Conservation (phyloP, 768 basidiomycete species). For the Kwoniella dendrophila region DNA sequence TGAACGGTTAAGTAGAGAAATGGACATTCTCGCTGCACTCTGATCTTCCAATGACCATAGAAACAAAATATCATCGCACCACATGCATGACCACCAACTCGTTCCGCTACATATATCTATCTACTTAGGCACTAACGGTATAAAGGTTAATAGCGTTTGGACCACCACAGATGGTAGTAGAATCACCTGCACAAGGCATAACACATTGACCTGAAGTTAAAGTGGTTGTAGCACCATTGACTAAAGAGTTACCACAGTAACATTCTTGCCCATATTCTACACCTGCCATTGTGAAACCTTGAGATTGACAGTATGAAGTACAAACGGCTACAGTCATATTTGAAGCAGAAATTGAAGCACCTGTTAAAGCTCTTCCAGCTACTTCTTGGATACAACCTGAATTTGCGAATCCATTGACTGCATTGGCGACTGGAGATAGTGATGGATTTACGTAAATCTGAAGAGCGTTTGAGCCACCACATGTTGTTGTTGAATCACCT, state of each 20-base stretch:
- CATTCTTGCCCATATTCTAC: conserved; percentile 43
- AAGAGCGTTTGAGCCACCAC: conserved; percentile 34
- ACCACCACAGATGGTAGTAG: conserved; percentile 20
- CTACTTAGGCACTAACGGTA: background rate
- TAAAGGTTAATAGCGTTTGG: conserved; percentile 26
- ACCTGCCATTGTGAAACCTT: conserved; percentile 40
- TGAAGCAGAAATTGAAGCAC: conserved; percentile 26
- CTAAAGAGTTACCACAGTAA: conserved; percentile 40
- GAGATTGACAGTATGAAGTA: conserved; percentile 31
- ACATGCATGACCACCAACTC: too few species aligned
- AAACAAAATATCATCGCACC: too few species aligned
- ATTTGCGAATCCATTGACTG: conserved; percentile 19
- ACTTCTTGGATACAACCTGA: conserved; percentile 39
- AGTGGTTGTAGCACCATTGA: conserved; percentile 31
- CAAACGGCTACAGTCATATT: conserved; percentile 41
- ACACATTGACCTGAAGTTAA: conserved; percentile 27
- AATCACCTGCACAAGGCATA: conserved; percentile 45
- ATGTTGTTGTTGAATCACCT: conserved; percentile 33
- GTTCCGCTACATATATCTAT: too few species aligned
- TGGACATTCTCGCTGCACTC: too few species aligned
- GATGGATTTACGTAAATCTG: conserved; percentile 23
- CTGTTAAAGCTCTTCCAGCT: conserved; percentile 45
- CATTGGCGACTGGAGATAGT: conserved; percentile 4
- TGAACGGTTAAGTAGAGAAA: too few species aligned
- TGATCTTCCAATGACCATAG: too few species aligned